Evolutionary conservation across 345 rosid genomes (phyloP).

Genomic region (Eucalyptus cloeziana): DNA sequence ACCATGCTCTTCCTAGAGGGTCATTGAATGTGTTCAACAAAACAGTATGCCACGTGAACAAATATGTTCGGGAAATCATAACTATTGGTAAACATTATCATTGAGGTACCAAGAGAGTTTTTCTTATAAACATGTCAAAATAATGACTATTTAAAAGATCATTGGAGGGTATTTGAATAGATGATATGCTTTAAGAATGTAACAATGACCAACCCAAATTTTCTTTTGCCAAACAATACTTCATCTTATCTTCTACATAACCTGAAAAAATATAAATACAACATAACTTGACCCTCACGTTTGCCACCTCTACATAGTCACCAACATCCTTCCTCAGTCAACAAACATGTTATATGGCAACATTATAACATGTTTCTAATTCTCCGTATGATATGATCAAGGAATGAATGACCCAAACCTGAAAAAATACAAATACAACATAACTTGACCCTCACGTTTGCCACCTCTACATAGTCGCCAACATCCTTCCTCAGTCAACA

Average conservation of each 20-base stretch:
- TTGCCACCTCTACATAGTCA: neutral
- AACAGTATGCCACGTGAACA: neutral
- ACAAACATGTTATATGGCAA: neutral
- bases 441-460: neutral
- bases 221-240: neutral
- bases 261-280: neutral
- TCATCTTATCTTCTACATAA: neutral
- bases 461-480: neutral
- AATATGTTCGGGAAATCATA: neutral
- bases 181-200: neutral
- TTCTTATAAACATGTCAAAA: neutral
- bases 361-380: neutral
- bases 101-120: neutral
- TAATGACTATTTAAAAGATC: neutral
- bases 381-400: neutral
- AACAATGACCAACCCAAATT: neutral
- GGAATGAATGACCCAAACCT: slow-evolving; percentile 21
- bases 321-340: neutral
- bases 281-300: neutral
- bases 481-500: neutral
- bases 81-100: neutral
- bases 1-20: no score
- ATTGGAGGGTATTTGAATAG: neutral
- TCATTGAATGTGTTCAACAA: neutral
- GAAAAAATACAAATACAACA: neutral